phyloP scores from a whole-genome alignment of 805 yeast species.

The Candida wancherniae region DNA sequence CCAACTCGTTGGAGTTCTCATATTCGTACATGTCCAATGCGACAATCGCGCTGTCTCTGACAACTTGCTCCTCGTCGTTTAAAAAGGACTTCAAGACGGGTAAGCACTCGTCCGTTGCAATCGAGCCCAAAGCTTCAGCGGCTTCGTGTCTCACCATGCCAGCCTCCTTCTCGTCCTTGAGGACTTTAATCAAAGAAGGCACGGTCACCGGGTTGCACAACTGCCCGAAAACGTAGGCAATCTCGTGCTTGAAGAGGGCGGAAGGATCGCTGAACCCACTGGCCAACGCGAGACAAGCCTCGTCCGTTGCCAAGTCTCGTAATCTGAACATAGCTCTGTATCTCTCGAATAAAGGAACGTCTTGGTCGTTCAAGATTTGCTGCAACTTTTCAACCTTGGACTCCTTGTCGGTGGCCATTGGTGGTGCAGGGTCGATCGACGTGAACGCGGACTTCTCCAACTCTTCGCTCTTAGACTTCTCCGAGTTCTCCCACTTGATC shows the following conservation, averaged over 20 bases:
- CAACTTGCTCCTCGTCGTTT: constrained; percentile 81
- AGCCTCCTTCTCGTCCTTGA: constrained; percentile 75
- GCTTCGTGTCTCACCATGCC: constrained; percentile 99
- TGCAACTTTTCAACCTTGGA: constrained; percentile 65
- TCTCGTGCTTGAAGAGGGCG: constrained; percentile 94
- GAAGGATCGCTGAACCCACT: constrained; percentile 85
- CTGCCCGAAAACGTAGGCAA: constrained; percentile 98
- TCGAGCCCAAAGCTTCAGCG: constrained; percentile 96
- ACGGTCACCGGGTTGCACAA: constrained; percentile 89
- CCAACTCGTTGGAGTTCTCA: constrained; percentile 79
- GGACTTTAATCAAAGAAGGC: constrained; percentile 77
- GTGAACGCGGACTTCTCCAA: constrained; percentile 74
- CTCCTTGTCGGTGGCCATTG: constrained; percentile 57
- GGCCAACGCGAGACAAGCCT: constrained; percentile 89
- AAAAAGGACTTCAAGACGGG: constrained; percentile 80
- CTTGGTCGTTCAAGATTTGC: constrained; percentile 67
- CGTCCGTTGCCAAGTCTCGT: constrained; percentile 90
- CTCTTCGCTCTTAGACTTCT: constrained; percentile 56
- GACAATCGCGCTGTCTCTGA: constrained; percentile 93
- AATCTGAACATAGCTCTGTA: constrained; percentile 98
- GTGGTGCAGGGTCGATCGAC: constrained; percentile 98
- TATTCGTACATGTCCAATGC: constrained; percentile 98
- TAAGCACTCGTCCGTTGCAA: constrained; percentile 92
- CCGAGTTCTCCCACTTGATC: constrained; percentile 86
- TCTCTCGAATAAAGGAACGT: constrained; percentile 79